These are phyloP conservation scores for Alliaria petiolata DNA, from an alignment of 345 rosid species.

Conservation along the genomic window DNA sequence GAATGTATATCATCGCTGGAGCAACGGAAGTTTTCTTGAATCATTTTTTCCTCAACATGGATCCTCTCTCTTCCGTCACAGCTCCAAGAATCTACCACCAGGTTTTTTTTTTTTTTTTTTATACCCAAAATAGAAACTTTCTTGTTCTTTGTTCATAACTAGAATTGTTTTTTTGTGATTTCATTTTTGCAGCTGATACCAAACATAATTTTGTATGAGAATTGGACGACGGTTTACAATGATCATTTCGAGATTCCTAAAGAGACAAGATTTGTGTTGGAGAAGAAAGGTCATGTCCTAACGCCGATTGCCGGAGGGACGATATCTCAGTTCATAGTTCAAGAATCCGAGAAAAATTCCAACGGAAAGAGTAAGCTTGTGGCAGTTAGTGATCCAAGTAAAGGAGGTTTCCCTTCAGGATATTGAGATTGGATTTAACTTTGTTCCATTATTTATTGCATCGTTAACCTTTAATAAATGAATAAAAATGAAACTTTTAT, in stretches of 20 bases:
- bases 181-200: constrained; percentile 45
- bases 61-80: constrained; percentile 53
- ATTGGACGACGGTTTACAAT: constrained; percentile 46
- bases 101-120: constrained; percentile 32
- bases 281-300: constrained; percentile 50
- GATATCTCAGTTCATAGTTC: constrained; percentile 48
- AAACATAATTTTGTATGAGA: constrained; percentile 42
- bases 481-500: not conserved
- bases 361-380: constrained; percentile 31
- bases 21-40: constrained; percentile 52
- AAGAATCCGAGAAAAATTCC: constrained; percentile 25
- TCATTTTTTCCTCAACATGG: constrained; percentile 50
- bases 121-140: not conserved
- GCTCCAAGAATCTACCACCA: constrained; percentile 64
- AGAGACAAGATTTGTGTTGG: constrained; percentile 36
- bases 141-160: not conserved
- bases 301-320: constrained; percentile 38
- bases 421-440: constrained; percentile 20
- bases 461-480: not conserved
- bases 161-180: not conserved
- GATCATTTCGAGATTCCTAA: constrained; percentile 52
- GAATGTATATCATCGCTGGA: constrained; percentile 52
- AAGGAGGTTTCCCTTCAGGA: constrained; percentile 68
- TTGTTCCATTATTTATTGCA: not conserved
- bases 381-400: constrained; percentile 67